A percentile compares a stretch with the other conserved stretches of the same genome.
Conservation (phyloP, 306 rosid genomes). For the Sphenostylis stenocarpa region DNA sequence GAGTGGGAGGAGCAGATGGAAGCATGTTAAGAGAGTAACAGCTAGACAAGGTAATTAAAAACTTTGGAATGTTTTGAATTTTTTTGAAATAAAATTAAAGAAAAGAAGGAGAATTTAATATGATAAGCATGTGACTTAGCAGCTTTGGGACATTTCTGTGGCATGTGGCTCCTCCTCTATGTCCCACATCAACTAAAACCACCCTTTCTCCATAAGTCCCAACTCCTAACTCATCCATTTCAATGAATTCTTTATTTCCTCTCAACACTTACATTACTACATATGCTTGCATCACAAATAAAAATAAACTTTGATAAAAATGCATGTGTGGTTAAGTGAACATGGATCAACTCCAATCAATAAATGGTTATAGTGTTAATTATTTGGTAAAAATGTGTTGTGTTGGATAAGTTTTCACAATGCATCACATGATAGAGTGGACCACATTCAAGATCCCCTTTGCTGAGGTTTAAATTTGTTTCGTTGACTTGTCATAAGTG, state of each 20-base stretch:
- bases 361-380: neutral
- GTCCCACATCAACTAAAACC: constrained; percentile 16
- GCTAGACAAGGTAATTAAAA: constrained; percentile 1
- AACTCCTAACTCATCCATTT: neutral
- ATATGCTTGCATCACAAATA: no score
- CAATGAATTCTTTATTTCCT: no score
- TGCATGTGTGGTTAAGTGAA: neutral
- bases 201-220: neutral
- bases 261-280: no score
- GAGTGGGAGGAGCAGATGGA: neutral
- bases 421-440: constrained; percentile 13
- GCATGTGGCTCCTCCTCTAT: constrained; percentile 3
- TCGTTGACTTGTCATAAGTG: neutral
- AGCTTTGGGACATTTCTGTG: constrained; percentile 25
- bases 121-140: constrained; percentile 19
- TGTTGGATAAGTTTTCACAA: neutral
- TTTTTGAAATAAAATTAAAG: constrained; percentile 5
- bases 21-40: neutral
- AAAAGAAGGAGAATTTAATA: neutral
- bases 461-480: neutral
- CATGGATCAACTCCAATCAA: neutral
- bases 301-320: neutral
- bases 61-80: neutral
- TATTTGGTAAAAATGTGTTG: neutral
- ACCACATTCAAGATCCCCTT: neutral